Evolutionary conservation across 257 asterid genomes (phyloP).

Genomic region (Paraleonurus japonicus): DNA sequence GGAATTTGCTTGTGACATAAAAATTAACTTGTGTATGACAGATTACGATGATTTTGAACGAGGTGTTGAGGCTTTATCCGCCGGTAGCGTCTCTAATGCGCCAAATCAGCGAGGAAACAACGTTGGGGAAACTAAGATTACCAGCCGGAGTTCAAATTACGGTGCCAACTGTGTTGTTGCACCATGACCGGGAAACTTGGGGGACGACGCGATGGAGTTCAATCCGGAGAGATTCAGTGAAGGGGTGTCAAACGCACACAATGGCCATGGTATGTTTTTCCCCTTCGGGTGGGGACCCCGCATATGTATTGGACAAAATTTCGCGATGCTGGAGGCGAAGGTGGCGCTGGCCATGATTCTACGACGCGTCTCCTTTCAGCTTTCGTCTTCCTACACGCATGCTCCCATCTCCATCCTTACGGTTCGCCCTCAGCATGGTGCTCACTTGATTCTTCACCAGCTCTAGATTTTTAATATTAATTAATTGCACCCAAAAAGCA

Average conservation of each 20-base stretch:
- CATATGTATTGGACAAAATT: constrained; percentile 35
- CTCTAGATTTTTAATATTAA: too few relatives aligned
- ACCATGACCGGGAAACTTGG: constrained; percentile 36
- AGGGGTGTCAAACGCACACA: constrained; percentile 36
- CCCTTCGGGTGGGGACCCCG: constrained; percentile 47
- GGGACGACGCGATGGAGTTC: constrained; percentile 37
- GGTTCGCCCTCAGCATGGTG: constrained; percentile 37
- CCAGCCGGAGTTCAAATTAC: constrained; percentile 17
- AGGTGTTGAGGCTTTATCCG: constrained; percentile 37
- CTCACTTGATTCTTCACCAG: constrained; percentile 22
- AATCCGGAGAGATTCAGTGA: constrained; percentile 36
- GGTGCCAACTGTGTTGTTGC: constrained; percentile 18
- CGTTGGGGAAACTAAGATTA: constrained; percentile 22
- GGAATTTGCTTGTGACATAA: too few relatives aligned
- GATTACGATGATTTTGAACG: constrained; percentile 19
- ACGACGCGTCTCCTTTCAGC: constrained; percentile 33
- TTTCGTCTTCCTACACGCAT: constrained; percentile 36
- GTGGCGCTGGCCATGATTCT: constrained; percentile 37
- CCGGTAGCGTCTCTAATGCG: constrained; percentile 7
- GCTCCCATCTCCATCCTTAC: constrained; percentile 15
- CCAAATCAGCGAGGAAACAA: constrained; percentile 16
- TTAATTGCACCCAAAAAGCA: too few relatives aligned
- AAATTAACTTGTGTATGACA: too few relatives aligned
- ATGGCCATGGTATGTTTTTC: constrained; percentile 17
- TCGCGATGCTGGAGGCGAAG: constrained; percentile 36